Conservation (phyloP, 2,329 filamentous ascomycete species). For the Penicillium sp. region DNA sequence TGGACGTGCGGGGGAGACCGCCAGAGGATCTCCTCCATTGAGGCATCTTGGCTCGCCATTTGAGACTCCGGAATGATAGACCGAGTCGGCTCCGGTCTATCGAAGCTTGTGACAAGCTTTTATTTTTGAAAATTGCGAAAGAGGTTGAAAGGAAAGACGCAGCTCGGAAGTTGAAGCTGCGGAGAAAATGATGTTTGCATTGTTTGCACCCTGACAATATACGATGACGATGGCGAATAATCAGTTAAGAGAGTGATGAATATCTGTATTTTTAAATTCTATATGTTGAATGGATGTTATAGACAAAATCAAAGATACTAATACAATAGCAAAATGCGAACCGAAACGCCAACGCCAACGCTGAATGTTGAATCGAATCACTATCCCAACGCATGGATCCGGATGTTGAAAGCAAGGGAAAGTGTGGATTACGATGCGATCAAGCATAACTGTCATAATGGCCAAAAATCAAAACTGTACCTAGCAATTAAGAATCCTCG, state of each 20-base stretch:
- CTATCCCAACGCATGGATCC: constrained; percentile 16
- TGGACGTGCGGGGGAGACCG: constrained; percentile 46
- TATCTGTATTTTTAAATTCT: neutral
- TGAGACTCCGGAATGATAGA: neutral
- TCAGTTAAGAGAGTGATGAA: neutral
- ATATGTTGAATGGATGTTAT: neutral
- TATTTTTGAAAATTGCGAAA: neutral
- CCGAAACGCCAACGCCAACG: constrained; percentile 23
- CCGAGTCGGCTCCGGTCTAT: neutral
- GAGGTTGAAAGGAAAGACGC: neutral
- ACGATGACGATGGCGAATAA: neutral
- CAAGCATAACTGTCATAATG: neutral
- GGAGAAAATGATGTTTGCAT: constrained; percentile 25
- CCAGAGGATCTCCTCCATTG: constrained; percentile 47
- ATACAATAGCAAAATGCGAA: neutral
- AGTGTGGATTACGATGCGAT: constrained; percentile 12
- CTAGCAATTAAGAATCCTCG: neutral
- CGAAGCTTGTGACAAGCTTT: neutral
- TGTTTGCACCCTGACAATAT: constrained; percentile 27
- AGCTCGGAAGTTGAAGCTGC: constrained; percentile 3
- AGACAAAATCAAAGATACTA: neutral
- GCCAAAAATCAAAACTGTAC: too few relatives aligned
- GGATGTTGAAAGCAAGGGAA: constrained; percentile 29
- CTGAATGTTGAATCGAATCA: constrained; percentile 34
- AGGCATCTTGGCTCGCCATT: constrained; percentile 39